Base-by-base conservation (phyloP, 768 basidiomycete species). In the Phlebiopsis flavidoalba region DNA sequence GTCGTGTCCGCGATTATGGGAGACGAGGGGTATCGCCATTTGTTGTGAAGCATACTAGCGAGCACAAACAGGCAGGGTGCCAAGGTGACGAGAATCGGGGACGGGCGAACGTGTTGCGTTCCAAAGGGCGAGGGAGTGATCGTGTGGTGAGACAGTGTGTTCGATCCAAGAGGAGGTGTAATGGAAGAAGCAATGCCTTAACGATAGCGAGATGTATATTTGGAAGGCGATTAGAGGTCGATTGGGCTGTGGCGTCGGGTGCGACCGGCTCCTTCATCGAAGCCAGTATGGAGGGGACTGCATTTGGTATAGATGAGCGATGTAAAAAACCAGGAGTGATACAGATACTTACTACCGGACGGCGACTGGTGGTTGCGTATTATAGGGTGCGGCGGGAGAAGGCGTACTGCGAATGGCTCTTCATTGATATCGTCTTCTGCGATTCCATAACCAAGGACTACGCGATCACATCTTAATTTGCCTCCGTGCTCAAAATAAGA, bases 81-180 rank as follows among this genome's bases (percentile, higher is more conserved):
- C 81, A 86, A 79, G 64, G 87, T 83, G 37, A 85, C 67, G 21
- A 88, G 36, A 10, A 74, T 72, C 8, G 86, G 87, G 6, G 49
- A 88, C n/a, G 68, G 43, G 84, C 83, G 58, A n/a, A 89, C 67
- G 67, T 89, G 84, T 61, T 89, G 87, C 31, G 86, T 82, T 26
- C 86, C 86, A 64, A 89, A 81, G 4, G 86, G 73, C 14, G 79
- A 71, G 1, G 87, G 84, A 22, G 82, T n/a, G n/a, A n/a, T 80
- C 6, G 80, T 77, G 58, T 85, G 73, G 51, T 77, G 76, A 8
- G 80, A 74, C 22, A 86, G 74, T 26, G 79, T 68, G 65, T 86
- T n/a, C 80, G 53, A 78, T n/a, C n/a, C 69, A 21, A 73, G 64
- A n/a, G 15, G 70, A 79, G 74, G 70, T 84, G n/a, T 81, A 63